These are phyloP conservation scores for Parietichytrium sp. DNA, from an alignment of 108 stramenopile species.

Conservation along the genomic window DNA sequence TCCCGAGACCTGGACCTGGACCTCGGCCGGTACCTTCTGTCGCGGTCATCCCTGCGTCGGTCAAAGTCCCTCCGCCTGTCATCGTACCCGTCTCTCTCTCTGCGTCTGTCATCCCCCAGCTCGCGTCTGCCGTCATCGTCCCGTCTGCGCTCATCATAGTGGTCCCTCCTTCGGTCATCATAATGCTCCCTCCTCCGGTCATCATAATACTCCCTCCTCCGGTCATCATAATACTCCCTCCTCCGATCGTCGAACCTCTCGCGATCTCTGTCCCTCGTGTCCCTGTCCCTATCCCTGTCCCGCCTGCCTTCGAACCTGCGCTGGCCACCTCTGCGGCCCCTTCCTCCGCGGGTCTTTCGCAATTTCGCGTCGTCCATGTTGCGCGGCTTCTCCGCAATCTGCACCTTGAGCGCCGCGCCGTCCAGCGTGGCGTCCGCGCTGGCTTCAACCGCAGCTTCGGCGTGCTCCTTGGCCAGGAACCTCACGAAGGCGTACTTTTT, in stretches of 20 bases:
- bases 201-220: background rate
- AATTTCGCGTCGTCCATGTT: background rate
- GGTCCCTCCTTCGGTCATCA: background rate
- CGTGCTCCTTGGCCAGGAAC: background rate
- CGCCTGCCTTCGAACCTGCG: background rate
- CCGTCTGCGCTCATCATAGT: background rate
- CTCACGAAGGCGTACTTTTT: conserved; percentile 28
- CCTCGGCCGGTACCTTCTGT: background rate
- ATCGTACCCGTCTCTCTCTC: background rate
- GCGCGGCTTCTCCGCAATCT: background rate
- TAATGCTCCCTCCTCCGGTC: background rate
- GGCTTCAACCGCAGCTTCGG: conserved; percentile 8
- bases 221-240: background rate
- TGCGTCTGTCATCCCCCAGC: background rate
- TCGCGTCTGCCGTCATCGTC: background rate
- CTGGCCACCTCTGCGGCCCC: background rate
- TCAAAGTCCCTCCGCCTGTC: background rate
- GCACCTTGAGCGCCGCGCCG: background rate
- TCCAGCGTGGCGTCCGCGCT: background rate
- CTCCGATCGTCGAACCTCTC: background rate
- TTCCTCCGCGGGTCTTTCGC: background rate
- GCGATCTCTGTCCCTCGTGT: background rate
- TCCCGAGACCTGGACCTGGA: background rate
- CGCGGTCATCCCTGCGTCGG: background rate
- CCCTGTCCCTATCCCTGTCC: background rate